Base-by-base conservation (phyloP, 2,329 filamentous ascomycete species). In the Graphiopsis chlorocephala region DNA sequence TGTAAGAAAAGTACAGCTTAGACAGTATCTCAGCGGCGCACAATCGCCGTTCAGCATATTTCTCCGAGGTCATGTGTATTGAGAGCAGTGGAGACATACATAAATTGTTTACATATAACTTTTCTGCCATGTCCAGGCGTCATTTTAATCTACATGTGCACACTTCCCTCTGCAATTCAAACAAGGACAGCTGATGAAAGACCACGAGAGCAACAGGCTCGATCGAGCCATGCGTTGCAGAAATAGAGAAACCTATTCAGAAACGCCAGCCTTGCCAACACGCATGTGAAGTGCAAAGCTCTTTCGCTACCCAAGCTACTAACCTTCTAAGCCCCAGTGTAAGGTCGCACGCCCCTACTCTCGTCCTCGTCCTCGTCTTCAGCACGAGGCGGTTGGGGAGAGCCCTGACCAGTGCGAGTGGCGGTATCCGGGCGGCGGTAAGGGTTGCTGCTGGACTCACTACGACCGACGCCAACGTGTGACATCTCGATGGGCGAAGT, bases 361-460 rank as follows among this genome's bases (percentile, higher is more conserved):
- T 55, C 65, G 25, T 70, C 68, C 45, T 71, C 70, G 47, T 69
- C 68, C 25, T 69, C 68, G 4, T 67, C 70, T 23, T 66, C 53
- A 60, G 59, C 47, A 42, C 48, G 48, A 42, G 63, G 64, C 31
- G 48, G 59, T 25, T 35, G 58, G 38, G 28, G 33, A 6, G 15
- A 29, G 23, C 26, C 31, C 50, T 50, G 29, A 12, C 42, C 42
- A 35, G 50, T 38, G 29, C 29, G 63, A 59, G 47, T 17, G n/a
- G 8, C 59, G 61, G 38, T 48, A 53, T 38, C 62, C 57, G 28
- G 60, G 63, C 66, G 64, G 55, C 33, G 35, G 55, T 72, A 72
- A 29, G 70, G 70, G 53, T 71, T 72, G 58, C 70, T 73, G 23
- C 66, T 62, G 6, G 59, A 62, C 48, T 62, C 60, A 58, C 58